These are phyloP conservation scores for Monosporascus ibericus DNA, from an alignment of 2,329 filamentous ascomycete species.

Conservation along the genomic window DNA sequence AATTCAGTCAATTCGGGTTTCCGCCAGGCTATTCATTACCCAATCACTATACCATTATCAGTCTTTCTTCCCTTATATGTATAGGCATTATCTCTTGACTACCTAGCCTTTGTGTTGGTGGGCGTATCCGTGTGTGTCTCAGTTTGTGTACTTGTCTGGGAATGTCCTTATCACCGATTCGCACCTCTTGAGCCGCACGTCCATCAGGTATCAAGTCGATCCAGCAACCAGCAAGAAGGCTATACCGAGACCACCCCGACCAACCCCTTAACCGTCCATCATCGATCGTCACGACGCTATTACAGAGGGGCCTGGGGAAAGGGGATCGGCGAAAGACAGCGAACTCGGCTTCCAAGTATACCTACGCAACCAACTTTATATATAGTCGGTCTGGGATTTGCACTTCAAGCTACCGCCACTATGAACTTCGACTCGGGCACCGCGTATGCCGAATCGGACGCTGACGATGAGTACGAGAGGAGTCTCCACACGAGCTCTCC, in stretches of 20 bases:
- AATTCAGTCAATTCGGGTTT: too few relatives aligned
- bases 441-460: conserved; percentile 72
- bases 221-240: not conserved
- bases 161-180: not conserved
- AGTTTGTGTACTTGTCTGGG: not conserved
- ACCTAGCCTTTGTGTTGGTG: not conserved
- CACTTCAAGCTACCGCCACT: conserved; percentile 7
- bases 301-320: not conserved
- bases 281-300: not conserved
- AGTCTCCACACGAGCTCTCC: conserved; percentile 63
- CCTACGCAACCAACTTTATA: not conserved
- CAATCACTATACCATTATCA: too few relatives aligned
- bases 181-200: not conserved
- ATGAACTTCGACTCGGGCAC: conserved; percentile 62
- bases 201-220: not conserved
- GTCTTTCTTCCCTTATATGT: too few relatives aligned
- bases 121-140: not conserved
- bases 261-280: not conserved
- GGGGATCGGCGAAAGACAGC: not conserved
- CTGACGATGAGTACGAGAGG: conserved; percentile 78
- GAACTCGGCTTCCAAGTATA: not conserved
- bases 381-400: not conserved
- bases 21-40: too few relatives aligned
- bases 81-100: too few relatives aligned
- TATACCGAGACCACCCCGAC: not conserved